phyloP scores from a whole-genome alignment of 2,329 filamentous ascomycete genomes.

The Neofusicoccum laricinum region DNA sequence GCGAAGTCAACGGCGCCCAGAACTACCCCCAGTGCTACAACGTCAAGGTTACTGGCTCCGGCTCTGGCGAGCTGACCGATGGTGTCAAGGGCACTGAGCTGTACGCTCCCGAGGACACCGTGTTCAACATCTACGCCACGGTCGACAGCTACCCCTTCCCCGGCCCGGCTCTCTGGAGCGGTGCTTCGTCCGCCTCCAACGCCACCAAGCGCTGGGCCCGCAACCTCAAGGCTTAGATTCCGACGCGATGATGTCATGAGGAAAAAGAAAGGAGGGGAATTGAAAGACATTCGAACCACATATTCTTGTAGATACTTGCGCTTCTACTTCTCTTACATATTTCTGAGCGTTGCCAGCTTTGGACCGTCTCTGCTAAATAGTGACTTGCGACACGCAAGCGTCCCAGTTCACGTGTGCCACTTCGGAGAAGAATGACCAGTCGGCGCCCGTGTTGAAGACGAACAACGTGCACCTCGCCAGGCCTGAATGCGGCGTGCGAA shows the following conservation, averaged over 20 bases:
- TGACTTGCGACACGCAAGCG: background rate
- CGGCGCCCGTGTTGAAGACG: too few relatives aligned
- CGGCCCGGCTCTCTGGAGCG: slow-evolving; percentile 13
- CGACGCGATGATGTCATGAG: background rate
- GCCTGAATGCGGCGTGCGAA: too few relatives aligned
- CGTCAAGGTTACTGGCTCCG: slow-evolving; percentile 31
- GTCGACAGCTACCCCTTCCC: slow-evolving; percentile 12
- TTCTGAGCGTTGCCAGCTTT: background rate
- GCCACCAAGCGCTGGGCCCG: background rate
- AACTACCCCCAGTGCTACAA: slow-evolving; percentile 37
- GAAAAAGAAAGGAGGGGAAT: background rate
- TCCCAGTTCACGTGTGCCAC: background rate
- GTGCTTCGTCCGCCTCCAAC: background rate
- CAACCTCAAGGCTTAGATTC: background rate
- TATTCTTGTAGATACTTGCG: slow-evolving; percentile 10
- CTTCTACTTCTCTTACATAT: background rate
- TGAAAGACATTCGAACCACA: background rate
- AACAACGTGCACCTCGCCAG: too few relatives aligned
- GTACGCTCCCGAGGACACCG: slow-evolving; percentile 25
- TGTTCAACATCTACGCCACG: slow-evolving; percentile 16
- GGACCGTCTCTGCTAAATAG: background rate
- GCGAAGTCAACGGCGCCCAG: slow-evolving; percentile 29
- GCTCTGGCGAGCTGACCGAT: slow-evolving; percentile 23
- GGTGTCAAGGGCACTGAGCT: slow-evolving; percentile 32
- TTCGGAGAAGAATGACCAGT: too few relatives aligned